Base-by-base conservation (phyloP, 805 yeast genomes). In the Metschnikowia arizonensis region DNA sequence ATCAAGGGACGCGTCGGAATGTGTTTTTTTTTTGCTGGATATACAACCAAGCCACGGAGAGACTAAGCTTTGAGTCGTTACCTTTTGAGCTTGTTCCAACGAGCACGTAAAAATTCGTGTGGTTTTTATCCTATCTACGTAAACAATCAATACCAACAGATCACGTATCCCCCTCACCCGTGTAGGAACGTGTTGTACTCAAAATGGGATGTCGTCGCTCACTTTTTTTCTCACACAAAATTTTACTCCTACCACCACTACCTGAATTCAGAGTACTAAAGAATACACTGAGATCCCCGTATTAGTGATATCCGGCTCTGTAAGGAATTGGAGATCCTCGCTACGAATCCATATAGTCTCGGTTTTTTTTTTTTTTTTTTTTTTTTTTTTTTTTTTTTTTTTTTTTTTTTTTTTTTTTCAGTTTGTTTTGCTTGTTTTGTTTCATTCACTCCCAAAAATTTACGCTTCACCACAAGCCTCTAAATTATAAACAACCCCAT, bases 121-220 rank as follows among this genome's bases (percentile, higher is more conserved):
- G 33, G 15, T 30, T 40, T 30, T 30, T 8, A 14, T 15, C 30
- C 23, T 12, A 21, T 18, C 35, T 30, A 19, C 21, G 42, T 40
- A 23, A 32, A 15, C 41, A 43, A 33, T 43, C 7, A 4, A 38
- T 21, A n/a, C 26, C 12, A 10, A 0, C 18, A 9, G 8, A 28
- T 6, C 31, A 7, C 17, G 8, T 26, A 26, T 11, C 25, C 17
- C 17, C 12, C 33, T 19, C 40, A 6, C 23, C 23, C 33, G 15
- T 32, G 43, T 47, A 42, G 44, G 45, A 52, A 48, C 56, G 57
- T 54, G 57, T 54, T 52, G 44, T 36, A 38, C 56, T 45, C 57
- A 54, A 54, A 54, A 47, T 42, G 25, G 24, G 33, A 26, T 46
- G 57, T 52, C 50, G 57, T 44, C 46, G 54, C 49, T 47, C 55